Evolutionary conservation across 768 basidiomycete genomes (phyloP), one percentile per base, ranked within the genome.

Genomic region (Boletus bicolor): DNA sequence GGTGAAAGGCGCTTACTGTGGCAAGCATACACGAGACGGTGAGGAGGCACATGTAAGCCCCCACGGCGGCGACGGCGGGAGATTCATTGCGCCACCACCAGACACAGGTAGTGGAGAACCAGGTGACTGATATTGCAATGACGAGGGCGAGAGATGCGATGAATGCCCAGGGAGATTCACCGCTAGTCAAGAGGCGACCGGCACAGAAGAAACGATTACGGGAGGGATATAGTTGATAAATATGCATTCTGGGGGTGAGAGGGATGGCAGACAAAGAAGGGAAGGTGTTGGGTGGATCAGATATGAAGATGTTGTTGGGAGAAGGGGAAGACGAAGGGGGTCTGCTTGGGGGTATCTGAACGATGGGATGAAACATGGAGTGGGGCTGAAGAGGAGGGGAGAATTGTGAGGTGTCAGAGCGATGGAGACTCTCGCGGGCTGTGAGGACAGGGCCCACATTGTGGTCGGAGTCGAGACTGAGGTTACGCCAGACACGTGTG

Each of bases 41-140:
- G 58, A 96, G 65, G 48, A 89, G 76, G 56, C 76, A 77, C 74
- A 83, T 71, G 58, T 83, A 84, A 51, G 79, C 80, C 44, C 86
- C 85, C n/a, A 87, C 76, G 19, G 76, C 79, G 0, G 88, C 87
- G 14, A 86, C 81, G 5, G 83, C 85, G 7, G 86, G 82, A 47
- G 90, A 89, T 55, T 85, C 78, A 62, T 93, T 76, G 37, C 75
- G 73, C 94, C 95, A 98, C 82, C 95, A 87, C 83, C 87, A 96
- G 17, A 87, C 84, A 44, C 86, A 88, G 1, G 93, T 94, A 26
- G 92, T 92, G 10, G 84, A 89, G 59, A 97, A 84, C 91, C 92
- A 99, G 9, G 89, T 72, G 0, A 85, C 91, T 2, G 89, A 76
- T 44, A 98, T 78, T 2, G 78, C 78, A 26, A 93, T 66, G 28